Evolutionary conservation across 2,329 filamentous ascomycete genomes (phyloP).

Genomic region (Colletotrichum echinochloae): DNA sequence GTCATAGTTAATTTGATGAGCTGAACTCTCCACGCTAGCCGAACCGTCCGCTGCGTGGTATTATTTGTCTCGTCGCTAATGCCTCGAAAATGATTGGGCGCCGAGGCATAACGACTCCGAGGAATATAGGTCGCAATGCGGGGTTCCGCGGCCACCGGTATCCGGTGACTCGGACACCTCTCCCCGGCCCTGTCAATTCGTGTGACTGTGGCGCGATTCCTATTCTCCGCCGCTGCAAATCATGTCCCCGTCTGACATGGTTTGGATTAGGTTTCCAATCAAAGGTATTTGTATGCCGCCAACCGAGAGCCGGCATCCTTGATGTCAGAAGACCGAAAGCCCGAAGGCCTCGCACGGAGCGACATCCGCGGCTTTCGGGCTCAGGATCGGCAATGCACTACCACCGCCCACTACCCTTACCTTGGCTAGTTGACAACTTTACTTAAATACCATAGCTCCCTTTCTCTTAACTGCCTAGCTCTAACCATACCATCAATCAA

Average conservation of each 20-base stretch:
- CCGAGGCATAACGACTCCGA: conserved; percentile 16
- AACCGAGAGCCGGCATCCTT: neutral
- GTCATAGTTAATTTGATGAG: neutral
- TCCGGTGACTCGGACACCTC: neutral
- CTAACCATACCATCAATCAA: neutral
- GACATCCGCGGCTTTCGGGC: neutral
- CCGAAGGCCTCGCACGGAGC: neutral
- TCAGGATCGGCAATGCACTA: neutral
- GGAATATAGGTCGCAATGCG: conserved; percentile 1
- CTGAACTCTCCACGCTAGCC: neutral
- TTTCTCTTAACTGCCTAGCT: neutral
- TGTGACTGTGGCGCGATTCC: neutral
- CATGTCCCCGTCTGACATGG: neutral
- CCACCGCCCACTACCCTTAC: neutral
- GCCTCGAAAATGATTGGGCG: conserved; percentile 13
- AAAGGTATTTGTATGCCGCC: neutral
- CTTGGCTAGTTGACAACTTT: neutral
- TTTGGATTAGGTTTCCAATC: neutral
- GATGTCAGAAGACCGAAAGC: neutral
- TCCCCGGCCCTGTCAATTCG: neutral
- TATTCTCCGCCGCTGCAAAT: neutral
- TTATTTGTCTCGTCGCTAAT: neutral
- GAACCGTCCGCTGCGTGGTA: neutral
- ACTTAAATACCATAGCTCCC: neutral
- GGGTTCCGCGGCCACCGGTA: conserved; percentile 31